Base-by-base conservation (phyloP, 2,329 filamentous ascomycete species). In the Chaetomiaceae sp. region DNA sequence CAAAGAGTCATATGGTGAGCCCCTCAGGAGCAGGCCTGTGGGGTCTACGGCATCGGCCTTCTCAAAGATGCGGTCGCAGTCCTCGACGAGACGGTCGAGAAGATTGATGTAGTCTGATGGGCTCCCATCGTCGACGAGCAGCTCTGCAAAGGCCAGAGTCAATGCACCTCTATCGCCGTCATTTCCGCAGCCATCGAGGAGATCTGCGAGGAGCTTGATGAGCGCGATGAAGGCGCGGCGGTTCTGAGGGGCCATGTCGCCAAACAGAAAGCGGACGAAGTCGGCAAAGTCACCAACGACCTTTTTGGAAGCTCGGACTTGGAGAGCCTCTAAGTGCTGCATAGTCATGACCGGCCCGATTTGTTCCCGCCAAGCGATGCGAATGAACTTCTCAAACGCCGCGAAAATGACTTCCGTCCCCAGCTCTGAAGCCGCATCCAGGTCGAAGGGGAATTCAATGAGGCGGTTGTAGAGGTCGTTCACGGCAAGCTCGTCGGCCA, bases 401-500 rank as follows among this genome's bases (percentile, higher is more conserved):
- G 88, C 87, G 65, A 96, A 95, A 5, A 97, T 79, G 18, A 92
- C 84, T 64, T 96, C 90, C 8, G 92, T 83, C 3, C 85, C 80
- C 8, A 89, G 78, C 54, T 96, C 90, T 0, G 84, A 79, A 2
- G 88, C 83, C 9, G 84, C 75, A 48, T 95, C 87, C 58, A 88
- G 79, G 63, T 89, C 90, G 48, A 82, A 86, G 0, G 90, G 89
- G 58, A 87, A 87, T 66, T 96, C 90, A 16, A 95, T 83, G 13
- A 96, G 78, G 30, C 84, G 81, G 65, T 96, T 96, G 71, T 96
- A 96, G 1, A 96, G 75, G 61, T 95, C 90, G 63, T 96, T 96
- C 60, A 96, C 87, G 1, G 81, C 75, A 6, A 92, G 77, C 64
- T 91, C 87, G 65, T 96, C 89, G 2, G 85, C 88, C 25, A 78